These are phyloP conservation scores for Syncephalastrum monosporum DNA, from an alignment of 371 early-diverging fungal genomes.

Conservation along the genomic window DNA sequence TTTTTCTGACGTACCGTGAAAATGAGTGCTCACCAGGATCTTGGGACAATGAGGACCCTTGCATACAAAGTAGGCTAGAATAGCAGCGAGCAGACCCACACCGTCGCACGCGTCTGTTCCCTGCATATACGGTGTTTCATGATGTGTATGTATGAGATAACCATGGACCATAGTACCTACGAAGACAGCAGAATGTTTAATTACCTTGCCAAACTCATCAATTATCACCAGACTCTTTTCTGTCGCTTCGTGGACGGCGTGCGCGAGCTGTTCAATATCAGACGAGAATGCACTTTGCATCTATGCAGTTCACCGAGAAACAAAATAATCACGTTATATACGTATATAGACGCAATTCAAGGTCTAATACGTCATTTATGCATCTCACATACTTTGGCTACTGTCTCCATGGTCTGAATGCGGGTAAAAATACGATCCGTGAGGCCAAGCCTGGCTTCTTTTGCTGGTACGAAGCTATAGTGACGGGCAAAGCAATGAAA, in stretches of 20 bases:
- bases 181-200: not conserved
- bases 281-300: constrained; percentile 70
- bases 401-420: constrained; percentile 57
- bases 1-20: constrained; percentile 54
- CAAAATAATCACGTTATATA: constrained; percentile 1
- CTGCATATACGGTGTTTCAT: constrained; percentile 9
- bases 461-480: constrained; percentile 91
- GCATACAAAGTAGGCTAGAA: constrained; percentile 50
- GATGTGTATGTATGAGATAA: not conserved
- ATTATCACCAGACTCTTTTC: constrained; percentile 55
- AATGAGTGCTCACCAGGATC: constrained; percentile 64
- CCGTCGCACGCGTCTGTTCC: constrained; percentile 55
- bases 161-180: not conserved
- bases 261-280: constrained; percentile 66
- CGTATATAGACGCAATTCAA: not conserved
- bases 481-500: constrained; percentile 48
- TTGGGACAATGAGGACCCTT: constrained; percentile 38
- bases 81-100: constrained; percentile 58
- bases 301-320: constrained; percentile 24
- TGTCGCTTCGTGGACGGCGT: constrained; percentile 54
- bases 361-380: not conserved
- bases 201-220: constrained; percentile 65
- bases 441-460: constrained; percentile 75
- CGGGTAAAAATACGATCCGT: constrained; percentile 91
- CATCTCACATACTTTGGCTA: constrained; percentile 33